Percentiles rank a stretch among this genome's conserved stretches.
phyloP scores from a whole-genome alignment of 495 filamentous ascomycete species.

The Tuber borchii region DNA sequence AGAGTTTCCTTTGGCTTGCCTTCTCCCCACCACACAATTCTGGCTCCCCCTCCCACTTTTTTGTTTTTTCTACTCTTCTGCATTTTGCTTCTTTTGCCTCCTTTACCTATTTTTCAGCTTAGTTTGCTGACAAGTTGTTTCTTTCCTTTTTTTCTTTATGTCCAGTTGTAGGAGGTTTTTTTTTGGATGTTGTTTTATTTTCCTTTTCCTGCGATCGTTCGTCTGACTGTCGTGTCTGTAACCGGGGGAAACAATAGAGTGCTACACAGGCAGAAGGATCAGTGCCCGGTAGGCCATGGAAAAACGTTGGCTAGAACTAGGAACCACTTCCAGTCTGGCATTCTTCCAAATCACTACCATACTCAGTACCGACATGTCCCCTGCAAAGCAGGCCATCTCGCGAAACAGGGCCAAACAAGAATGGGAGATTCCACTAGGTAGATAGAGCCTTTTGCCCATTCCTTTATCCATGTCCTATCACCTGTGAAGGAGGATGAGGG shows the following conservation, averaged over 20 bases:
- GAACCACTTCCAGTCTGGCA: not conserved
- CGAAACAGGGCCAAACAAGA: conserved; percentile 16
- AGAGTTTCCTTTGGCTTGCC: not conserved
- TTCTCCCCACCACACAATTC: not conserved
- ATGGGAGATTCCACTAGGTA: not conserved
- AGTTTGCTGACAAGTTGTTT: not conserved
- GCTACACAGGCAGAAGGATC: not conserved
- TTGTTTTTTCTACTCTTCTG: not conserved
- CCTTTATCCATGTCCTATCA: not conserved
- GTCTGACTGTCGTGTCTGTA: not conserved
- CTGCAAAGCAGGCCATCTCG: conserved; percentile 12
- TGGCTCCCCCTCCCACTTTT: not conserved
- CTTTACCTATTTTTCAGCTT: not conserved
- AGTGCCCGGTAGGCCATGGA: not conserved
- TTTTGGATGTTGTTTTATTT: conserved; percentile 1
- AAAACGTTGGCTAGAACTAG: not conserved
- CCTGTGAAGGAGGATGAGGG: not conserved
- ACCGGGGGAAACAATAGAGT: not conserved
- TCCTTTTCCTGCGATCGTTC: not conserved
- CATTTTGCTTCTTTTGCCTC: not conserved
- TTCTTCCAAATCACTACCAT: not conserved
- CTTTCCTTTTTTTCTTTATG: not conserved
- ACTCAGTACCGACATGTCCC: not conserved
- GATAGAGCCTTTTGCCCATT: not conserved
- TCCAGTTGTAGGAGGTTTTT: not conserved